phyloP scores from a whole-genome alignment of 345 rosid species.

The Eucalyptus pumila region DNA sequence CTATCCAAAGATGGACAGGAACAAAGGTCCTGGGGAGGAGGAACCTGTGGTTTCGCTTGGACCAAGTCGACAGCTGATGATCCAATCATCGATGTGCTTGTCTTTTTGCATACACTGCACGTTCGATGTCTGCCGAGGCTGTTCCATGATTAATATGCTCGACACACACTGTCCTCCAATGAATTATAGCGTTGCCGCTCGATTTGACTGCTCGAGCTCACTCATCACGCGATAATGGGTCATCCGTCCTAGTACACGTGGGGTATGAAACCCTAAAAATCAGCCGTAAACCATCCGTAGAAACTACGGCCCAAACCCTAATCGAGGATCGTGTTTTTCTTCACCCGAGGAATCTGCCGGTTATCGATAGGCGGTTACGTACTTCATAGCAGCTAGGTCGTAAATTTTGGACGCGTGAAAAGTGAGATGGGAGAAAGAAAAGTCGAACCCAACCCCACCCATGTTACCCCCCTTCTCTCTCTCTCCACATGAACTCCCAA shows the following conservation, averaged over 20 bases:
- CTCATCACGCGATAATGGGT: background rate
- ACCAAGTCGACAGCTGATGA: slow-evolving; percentile 14
- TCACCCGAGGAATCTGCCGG: background rate
- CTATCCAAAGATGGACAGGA: background rate
- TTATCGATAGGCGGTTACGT: background rate
- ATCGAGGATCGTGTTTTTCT: background rate
- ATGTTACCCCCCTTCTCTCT: background rate
- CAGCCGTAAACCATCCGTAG: background rate
- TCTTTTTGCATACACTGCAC: slow-evolving; percentile 14
- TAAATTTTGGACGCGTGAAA: background rate
- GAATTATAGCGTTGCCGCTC: background rate
- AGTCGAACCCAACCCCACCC: background rate
- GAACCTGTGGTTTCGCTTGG: slow-evolving; percentile 8
- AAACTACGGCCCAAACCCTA: background rate
- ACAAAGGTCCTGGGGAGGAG: background rate
- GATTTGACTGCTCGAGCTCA: background rate
- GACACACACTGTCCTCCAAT: background rate
- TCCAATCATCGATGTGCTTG: slow-evolving; percentile 26
- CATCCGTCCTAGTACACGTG: background rate
- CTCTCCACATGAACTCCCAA: background rate
- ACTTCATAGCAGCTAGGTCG: background rate
- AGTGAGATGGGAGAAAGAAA: background rate
- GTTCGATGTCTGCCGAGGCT: slow-evolving; percentile 3
- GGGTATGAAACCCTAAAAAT: background rate
- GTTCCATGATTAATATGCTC: background rate